Base-by-base conservation (phyloP, 1,284 basidiomycete species). In the Puccinia brachypodii region DNA sequence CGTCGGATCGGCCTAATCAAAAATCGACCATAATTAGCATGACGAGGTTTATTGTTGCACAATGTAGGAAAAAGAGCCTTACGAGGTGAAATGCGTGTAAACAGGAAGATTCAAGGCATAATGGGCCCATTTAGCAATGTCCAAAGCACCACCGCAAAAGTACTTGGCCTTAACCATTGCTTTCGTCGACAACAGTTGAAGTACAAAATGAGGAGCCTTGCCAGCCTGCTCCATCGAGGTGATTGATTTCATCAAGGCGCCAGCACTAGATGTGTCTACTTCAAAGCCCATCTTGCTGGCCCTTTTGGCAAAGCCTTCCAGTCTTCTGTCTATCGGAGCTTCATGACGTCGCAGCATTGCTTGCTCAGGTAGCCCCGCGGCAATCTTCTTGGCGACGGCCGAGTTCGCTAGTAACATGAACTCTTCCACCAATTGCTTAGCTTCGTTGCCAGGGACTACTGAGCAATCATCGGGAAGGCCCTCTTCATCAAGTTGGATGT, bases 61-160 rank as follows among this genome's bases (percentile, higher is more conserved):
- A n/a, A 16, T 44, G 19, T 7, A 38, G 25, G 44, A 60, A 60
- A 3, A 3, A 42, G 9, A 36, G 40, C 50, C 80, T 75, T 53
- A 82, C 40, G 84, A 88, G 81, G 96, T 97, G 88, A 98, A 99
- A 87, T 99, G 96, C 33, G 96, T 97, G 89, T 99, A 99, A 74
- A 99, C 89, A 9, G 97, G 95, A 8, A 91, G 89, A 85, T 92
- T 96, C 84, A 99, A 89, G 0, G 95, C 92, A 87, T 94, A 98
- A 88, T 99, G 97, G 47, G 90, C 88, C 87, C 98, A 99, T 88
- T 99, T 98, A 64, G 95, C 94, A 85, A 99, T 99, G 87, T 99
- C 97, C 84, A 99, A 90, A 94, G 98, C 97, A 84, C 97, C 97
- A 36, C 96, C 91, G 86, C 96, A 99, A 91, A 98, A 99, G 88